Base-by-base conservation (phyloP, 208 protist species). In the Tetramitus jugosus region DNA sequence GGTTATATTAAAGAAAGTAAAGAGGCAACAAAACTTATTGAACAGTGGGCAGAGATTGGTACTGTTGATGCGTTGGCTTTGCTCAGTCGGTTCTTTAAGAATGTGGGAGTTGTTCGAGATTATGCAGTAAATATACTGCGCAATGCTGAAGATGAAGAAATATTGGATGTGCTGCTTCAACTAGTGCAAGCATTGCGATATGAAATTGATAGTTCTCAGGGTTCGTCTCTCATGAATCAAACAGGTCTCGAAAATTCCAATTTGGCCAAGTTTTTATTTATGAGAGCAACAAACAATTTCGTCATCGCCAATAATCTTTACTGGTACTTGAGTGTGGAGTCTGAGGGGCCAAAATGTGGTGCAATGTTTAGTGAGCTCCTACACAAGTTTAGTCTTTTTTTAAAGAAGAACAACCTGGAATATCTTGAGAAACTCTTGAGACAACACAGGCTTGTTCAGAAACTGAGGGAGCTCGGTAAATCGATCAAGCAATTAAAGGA, bases 1-100 rank as follows among this genome's bases (percentile, higher is more conserved):
- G 79, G 74, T 17, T 75, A 88, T 52, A 43, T 45, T 14, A 78
- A 84, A 61, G 88, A 96, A 83, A 76, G 80, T 43, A 86, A 86
- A 46, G 86, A 87, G 14, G 93, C 92, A 23, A 64, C 84, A 23
- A 86, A 85, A 35, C 68, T 88, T 14, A 42, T 76, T 39, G 8
- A 13, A 53, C 23, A 53, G 37, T 74, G 67, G 67, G 13, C 17
- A 13, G 23, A 74, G 26, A 49, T 53, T 53, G 67, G 37, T 39
- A 53, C 42, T 33, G 67, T 53, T 4, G 67, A 74, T 35, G 67
- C 67, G 4, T 23, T 74, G 0, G 13, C 10, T 31, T 74, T 74
- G 7, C 8, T 74, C 8, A 53, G 42, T 3, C 29, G 42, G 53
- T 53, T 53, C 2, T 74, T 74, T 39, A 45, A 53, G n/a, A 53